These are phyloP conservation scores for Eucommia ulmoides DNA, from an alignment of 257 asterid genomes.

Conservation along the genomic window DNA sequence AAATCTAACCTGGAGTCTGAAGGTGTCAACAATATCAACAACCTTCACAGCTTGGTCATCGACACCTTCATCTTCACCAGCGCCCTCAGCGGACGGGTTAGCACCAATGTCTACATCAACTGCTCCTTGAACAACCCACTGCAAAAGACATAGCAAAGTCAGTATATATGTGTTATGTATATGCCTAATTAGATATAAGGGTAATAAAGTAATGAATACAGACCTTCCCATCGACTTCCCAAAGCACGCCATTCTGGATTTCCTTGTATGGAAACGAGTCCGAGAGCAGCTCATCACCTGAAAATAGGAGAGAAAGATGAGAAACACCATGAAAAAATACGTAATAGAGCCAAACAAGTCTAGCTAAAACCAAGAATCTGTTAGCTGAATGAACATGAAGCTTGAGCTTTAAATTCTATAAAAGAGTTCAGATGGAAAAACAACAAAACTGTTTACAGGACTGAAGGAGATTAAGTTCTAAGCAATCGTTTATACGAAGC, in stretches of 20 bases:
- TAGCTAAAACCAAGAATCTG: too few relatives aligned
- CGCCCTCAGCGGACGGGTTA: background rate
- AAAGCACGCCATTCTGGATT: conserved; percentile 1
- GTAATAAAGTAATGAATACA: too few relatives aligned
- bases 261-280: background rate
- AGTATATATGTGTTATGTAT: too few relatives aligned
- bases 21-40: conserved; percentile 1
- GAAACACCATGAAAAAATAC: too few relatives aligned
- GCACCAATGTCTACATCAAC: conserved; percentile 1
- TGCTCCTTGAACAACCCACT: conserved; percentile 3
- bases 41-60: conserved; percentile 2
- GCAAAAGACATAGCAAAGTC: background rate
- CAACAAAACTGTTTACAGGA: too few relatives aligned
- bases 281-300: conserved; percentile 2
- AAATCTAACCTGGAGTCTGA: conserved; percentile 1
- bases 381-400: too few relatives aligned
- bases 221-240: conserved; percentile 2
- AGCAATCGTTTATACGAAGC: too few relatives aligned
- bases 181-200: too few relatives aligned
- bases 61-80: background rate
- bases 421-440: too few relatives aligned
- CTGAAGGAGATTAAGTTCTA: too few relatives aligned
- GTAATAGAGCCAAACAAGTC: too few relatives aligned
- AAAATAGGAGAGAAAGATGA: background rate
- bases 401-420: too few relatives aligned